Evolutionary conservation across 805 yeast genomes (phyloP), one percentile per base, ranked within the genome.

Genomic region (Candida koratica): DNA sequence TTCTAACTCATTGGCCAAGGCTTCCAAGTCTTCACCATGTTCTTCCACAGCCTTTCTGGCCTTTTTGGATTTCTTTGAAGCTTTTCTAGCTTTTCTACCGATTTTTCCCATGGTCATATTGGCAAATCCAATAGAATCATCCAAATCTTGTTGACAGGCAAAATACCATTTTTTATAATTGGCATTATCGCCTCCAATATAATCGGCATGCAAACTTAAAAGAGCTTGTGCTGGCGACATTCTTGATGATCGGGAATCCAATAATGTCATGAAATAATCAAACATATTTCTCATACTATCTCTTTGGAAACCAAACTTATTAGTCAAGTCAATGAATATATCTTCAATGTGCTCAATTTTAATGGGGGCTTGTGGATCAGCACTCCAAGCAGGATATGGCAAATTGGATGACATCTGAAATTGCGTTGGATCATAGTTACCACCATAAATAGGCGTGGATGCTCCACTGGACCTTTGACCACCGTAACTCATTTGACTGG

Each of bases 331-430:
- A 53, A 84, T 84, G 56, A 84, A 84, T 25, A 84, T 77, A 66
- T 84, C 94, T 66, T 84, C 94, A 56, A 84, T 81, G 58, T 84
- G 90, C 61, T 84, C 93, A 45, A 76, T 73, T 33, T 84, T 71
- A 30, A 93, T 73, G 6, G 96, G 96, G 15, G 82, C 84, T 56
- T 80, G 90, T 39, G 84, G 89, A 62, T 93, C 97, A 31, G 95
- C 95, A 17, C 96, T 85, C 98, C 98, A 93, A 34, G 98, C 97
- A 28, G 99, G 98, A 61, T 90, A 93, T 22, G 98, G 99, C 61
- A 93, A 88, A 78, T 51, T 95, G 73, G 65, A 82, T 50, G 58
- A 86, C 81, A 71, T 80, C 66, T 53, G 84, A 65, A 56, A 77
- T 60, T 53, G 79, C 6, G 79, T 67, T 22, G 84, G 82, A 51